Conservation (phyloP, 2,329 filamentous ascomycete species). For the Trichoderma sp. region DNA sequence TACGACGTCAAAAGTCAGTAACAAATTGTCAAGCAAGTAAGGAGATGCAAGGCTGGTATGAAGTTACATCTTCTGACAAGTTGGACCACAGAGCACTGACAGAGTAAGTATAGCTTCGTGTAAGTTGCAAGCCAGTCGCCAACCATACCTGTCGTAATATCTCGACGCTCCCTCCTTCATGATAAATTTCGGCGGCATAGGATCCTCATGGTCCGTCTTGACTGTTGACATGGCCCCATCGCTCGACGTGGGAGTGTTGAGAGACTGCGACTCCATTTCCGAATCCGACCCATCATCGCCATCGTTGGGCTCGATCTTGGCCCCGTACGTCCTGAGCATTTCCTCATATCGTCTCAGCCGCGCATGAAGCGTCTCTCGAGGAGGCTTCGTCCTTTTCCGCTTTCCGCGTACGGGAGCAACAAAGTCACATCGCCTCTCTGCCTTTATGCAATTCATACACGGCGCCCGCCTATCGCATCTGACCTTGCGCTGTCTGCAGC, state of each 20-base stretch:
- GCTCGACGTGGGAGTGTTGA: neutral
- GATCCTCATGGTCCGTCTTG: neutral
- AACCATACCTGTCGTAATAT: conserved; percentile 15
- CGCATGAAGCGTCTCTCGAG: conserved; percentile 8
- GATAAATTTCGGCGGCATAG: conserved; percentile 6
- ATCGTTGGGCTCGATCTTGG: conserved; percentile 8
- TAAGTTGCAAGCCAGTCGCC: neutral
- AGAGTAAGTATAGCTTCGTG: neutral
- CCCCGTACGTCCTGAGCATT: conserved; percentile 5
- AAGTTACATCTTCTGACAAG: neutral
- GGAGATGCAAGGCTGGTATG: neutral
- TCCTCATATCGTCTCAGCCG: conserved; percentile 12
- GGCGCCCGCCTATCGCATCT: conserved; percentile 10
- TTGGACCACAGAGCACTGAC: conserved; percentile 11
- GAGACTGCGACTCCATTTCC: neutral
- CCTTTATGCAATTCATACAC: neutral
- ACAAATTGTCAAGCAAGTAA: neutral
- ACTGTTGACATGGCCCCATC: neutral
- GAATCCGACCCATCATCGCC: neutral
- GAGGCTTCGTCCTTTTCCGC: conserved; percentile 10
- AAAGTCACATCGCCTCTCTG: conserved; percentile 1
- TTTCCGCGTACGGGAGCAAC: conserved; percentile 1
- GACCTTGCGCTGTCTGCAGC: conserved; percentile 10
- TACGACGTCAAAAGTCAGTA: neutral
- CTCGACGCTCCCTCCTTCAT: conserved; percentile 10